Percentiles rank a stretch among this genome's conserved stretches.
phyloP scores from a whole-genome alignment of 2,329 filamentous ascomycete genomes.

The Ophiostoma perfectum region DNA sequence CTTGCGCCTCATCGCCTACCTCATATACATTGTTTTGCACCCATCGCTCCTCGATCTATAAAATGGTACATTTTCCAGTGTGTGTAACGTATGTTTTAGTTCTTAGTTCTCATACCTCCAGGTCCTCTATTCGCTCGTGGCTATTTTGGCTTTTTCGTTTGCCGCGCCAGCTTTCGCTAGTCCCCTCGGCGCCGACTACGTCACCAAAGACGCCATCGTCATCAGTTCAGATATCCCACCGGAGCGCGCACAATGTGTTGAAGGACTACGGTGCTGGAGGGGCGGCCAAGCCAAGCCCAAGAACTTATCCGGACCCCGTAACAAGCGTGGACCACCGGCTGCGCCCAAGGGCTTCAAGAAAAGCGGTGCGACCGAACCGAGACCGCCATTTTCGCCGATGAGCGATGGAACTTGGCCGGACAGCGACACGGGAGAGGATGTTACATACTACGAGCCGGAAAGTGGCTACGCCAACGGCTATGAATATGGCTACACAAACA shows the following conservation, averaged over 20 bases:
- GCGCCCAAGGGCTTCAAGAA: neutral
- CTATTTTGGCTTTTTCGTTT: neutral
- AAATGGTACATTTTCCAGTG: neutral
- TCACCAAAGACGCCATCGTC: neutral
- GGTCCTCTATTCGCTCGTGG: constrained; percentile 3
- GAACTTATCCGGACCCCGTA: neutral
- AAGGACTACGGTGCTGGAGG: neutral
- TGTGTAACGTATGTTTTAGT: neutral
- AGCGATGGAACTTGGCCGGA: neutral
- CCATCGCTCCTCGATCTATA: constrained; percentile 9
- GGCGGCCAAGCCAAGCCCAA: neutral
- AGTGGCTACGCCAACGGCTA: neutral
- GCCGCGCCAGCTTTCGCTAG: neutral
- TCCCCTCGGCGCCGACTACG: neutral
- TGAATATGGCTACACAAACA: neutral
- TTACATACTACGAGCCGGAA: neutral
- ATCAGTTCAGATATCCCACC: neutral
- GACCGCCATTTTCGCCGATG: neutral
- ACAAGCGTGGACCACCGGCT: neutral
- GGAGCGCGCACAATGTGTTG: neutral
- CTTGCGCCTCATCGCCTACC: constrained; percentile 18
- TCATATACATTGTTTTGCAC: constrained; percentile 9
- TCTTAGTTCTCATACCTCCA: neutral
- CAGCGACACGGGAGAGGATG: neutral
- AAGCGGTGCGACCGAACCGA: neutral